phyloP scores from a whole-genome alignment of 2,329 filamentous ascomycete genomes.

The Epichloe uncinata region DNA sequence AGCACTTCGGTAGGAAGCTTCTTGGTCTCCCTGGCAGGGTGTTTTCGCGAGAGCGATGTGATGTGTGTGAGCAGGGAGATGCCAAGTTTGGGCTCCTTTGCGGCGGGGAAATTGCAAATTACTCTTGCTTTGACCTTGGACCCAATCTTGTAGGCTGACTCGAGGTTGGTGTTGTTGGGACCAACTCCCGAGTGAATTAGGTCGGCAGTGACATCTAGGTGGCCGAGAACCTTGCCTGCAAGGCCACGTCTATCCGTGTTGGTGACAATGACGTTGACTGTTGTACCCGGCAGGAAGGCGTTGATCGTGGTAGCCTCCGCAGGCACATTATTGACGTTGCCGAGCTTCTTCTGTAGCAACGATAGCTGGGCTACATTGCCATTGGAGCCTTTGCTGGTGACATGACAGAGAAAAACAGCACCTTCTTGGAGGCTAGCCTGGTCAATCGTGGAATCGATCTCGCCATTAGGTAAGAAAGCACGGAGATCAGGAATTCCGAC shows the following conservation, averaged over 20 bases:
- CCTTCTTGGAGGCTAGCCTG: constrained; percentile 66
- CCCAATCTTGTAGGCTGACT: constrained; percentile 68
- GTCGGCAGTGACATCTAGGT: constrained; percentile 83
- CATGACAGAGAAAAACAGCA: constrained; percentile 70
- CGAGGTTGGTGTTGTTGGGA: constrained; percentile 54
- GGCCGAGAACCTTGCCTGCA: constrained; percentile 80
- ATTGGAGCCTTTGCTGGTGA: constrained; percentile 60
- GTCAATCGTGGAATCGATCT: constrained; percentile 54
- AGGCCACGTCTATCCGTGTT: constrained; percentile 65
- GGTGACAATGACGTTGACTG: constrained; percentile 70
- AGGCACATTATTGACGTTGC: constrained; percentile 51
- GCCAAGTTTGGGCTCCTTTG: constrained; percentile 71
- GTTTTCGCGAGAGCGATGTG: constrained; percentile 43
- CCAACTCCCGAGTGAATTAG: constrained; percentile 75
- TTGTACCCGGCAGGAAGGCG: constrained; percentile 82
- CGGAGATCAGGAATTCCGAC: constrained; percentile 60
- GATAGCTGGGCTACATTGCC: constrained; percentile 82
- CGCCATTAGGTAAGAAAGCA: constrained; percentile 77
- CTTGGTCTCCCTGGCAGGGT: constrained; percentile 22
- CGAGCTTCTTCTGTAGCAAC: constrained; percentile 55
- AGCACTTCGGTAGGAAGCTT: constrained; percentile 44
- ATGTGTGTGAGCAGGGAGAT: constrained; percentile 84
- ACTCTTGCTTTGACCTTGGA: constrained; percentile 76
- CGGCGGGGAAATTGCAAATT: constrained; percentile 72
- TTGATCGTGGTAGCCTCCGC: constrained; percentile 75